Evolutionary conservation across 116 monocot genomes (phyloP).

Genomic region (Cymodocea nodosa): DNA sequence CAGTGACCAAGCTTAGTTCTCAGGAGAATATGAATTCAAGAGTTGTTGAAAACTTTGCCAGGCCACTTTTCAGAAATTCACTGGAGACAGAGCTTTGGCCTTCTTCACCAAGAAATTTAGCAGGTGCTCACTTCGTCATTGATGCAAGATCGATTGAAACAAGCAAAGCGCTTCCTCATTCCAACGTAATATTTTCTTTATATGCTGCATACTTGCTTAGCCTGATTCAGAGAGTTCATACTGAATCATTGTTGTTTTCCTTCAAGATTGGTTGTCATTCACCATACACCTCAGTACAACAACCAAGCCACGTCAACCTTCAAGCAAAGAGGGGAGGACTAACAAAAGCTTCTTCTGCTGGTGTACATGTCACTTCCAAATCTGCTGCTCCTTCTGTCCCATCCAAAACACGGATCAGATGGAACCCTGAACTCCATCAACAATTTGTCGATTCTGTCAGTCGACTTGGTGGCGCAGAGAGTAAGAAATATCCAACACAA

Average conservation of each 20-base stretch:
- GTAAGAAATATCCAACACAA: constrained; percentile 27
- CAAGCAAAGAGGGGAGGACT: constrained; percentile 9
- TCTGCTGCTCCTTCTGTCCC: constrained; percentile 8
- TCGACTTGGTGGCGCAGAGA: constrained; percentile 73
- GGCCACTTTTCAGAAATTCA: constrained; percentile 2
- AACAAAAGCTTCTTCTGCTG: neutral
- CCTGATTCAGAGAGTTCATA: neutral
- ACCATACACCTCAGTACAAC: neutral
- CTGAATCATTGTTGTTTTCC: neutral
- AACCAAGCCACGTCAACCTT: constrained; percentile 5
- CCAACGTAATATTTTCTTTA: constrained; percentile 9
- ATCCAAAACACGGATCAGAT: constrained; percentile 64
- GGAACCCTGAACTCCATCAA: constrained; percentile 76
- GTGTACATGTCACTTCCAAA: constrained; percentile 4
- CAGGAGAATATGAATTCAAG: constrained; percentile 9
- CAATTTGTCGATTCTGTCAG: constrained; percentile 63
- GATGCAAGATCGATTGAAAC: neutral
- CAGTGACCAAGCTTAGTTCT: constrained; percentile 18
- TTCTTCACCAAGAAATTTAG: neutral
- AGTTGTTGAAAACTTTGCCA: constrained; percentile 1
- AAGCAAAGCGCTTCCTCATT: constrained; percentile 1
- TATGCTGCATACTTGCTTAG: neutral
- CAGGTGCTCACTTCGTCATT: neutral
- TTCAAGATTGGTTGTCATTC: constrained; percentile 23
- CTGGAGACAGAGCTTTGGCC: constrained; percentile 2